Evolutionary conservation across 139 green algal genomes (phyloP), one percentile per base, ranked within the genome.

Genomic region (Chlamydomonas sp.): DNA sequence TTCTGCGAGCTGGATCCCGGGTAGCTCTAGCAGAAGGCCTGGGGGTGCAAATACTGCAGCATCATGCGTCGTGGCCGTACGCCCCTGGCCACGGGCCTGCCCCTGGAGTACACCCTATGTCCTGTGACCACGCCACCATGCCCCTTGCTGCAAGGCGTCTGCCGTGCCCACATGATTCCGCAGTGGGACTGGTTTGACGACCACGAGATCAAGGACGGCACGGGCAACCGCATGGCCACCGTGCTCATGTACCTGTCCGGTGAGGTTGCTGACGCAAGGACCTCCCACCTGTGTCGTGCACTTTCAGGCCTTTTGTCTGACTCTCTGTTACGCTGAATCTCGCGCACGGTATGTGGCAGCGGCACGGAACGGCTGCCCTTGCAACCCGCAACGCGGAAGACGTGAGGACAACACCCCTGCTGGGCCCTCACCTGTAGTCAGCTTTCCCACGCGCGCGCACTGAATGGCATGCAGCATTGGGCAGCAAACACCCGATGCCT

Each of bases 231-330:
- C 15, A 75, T 91, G 15, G 92, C 92, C n/a, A 94, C 92, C 0
- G 90, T 93, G 31, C 91, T 94, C 18, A 90, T 94, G 90, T 95
- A 95, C 71, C 85, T 95, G 58, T 91, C 83, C 31, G 85, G 80
- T 85, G 80, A 68, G 77, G 31, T 49, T 49, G 31, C 31, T 49
- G 31, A 49, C 31, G 31, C 31, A 49, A 49, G 31, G 31, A 49
- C 31, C 31, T 49, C 31, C 31, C 31, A 49, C 31, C 31, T 49
- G 31, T 49, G 31, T 49, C 31, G 31, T 49, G 31, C 31, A 49
- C 31, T 49, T 49, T 49, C 31, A 49, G 31, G 31, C 31, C 31
- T 49, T 49, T 49, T 49, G 31, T 49, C 31, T 49, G 31, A 49
- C 31, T 49, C 31, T 49, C 31, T 49, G 31, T 49, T 49, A 49